phyloP scores from a whole-genome alignment of 2,329 filamentous ascomycete genomes.

The Cladosporium sp. region DNA sequence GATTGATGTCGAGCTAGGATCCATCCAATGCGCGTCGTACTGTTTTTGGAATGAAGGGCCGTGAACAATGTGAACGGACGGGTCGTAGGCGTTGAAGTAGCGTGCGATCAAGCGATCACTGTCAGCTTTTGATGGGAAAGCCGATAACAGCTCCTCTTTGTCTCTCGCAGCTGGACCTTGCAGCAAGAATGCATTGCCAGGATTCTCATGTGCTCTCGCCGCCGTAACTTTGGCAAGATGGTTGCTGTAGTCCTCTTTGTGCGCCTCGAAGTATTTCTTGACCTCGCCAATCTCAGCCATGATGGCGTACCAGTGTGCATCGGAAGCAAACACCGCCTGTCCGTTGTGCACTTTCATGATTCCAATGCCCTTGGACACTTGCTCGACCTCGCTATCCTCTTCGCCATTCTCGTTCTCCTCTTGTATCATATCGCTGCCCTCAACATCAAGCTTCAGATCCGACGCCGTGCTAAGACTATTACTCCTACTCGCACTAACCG shows the following conservation, averaged over 20 bases:
- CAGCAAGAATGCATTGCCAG: conserved; percentile 75
- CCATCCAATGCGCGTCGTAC: conserved; percentile 69
- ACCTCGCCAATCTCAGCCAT: conserved; percentile 78
- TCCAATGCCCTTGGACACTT: conserved; percentile 52
- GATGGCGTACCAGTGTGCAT: conserved; percentile 56
- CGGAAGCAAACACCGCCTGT: conserved; percentile 50
- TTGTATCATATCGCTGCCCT: conserved; percentile 57
- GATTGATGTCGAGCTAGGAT: conserved; percentile 69
- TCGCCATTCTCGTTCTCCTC: conserved; percentile 50
- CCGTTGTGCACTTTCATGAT: conserved; percentile 56
- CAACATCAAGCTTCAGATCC: conserved; percentile 52
- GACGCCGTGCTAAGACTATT: conserved; percentile 40
- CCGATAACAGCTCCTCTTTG: conserved; percentile 74
- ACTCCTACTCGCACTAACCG: conserved; percentile 48
- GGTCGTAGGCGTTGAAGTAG: conserved; percentile 83
- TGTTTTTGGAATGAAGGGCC: conserved; percentile 79
- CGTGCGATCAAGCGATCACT: conserved; percentile 83
- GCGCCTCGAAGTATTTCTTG: conserved; percentile 80
- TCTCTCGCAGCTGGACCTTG: conserved; percentile 69
- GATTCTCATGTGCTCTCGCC: conserved; percentile 60
- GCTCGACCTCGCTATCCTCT: conserved; percentile 64
- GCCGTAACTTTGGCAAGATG: conserved; percentile 75
- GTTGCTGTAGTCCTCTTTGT: conserved; percentile 86
- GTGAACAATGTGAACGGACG: conserved; percentile 57
- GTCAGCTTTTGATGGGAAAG: conserved; percentile 76